Percentiles rank a stretch among this genome's conserved stretches.
Evolutionary conservation across 2,329 filamentous ascomycete species (phyloP).

Genomic region (Penicillium sp.): DNA sequence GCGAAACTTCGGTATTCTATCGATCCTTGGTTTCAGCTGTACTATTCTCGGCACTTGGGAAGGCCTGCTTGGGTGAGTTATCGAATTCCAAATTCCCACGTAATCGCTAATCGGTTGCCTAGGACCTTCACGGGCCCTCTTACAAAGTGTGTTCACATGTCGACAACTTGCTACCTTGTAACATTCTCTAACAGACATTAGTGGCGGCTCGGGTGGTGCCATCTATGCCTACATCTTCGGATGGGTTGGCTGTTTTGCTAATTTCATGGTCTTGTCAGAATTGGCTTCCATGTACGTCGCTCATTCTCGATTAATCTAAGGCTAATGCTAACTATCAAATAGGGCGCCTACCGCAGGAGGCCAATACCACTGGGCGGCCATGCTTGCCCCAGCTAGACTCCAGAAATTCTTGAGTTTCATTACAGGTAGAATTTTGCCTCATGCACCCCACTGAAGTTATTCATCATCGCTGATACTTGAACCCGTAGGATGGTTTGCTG

Average conservation of each 20-base stretch:
- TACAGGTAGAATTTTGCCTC: constrained; percentile 18
- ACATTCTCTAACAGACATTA: background rate
- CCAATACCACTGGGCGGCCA: constrained; percentile 42
- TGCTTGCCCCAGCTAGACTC: constrained; percentile 35
- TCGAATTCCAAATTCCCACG: background rate
- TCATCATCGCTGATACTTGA: background rate
- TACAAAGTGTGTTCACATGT: constrained; percentile 11
- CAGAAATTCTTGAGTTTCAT: constrained; percentile 40
- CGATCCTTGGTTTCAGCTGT: constrained; percentile 40
- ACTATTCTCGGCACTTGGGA: constrained; percentile 43
- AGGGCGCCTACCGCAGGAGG: constrained; percentile 33
- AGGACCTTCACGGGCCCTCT: constrained; percentile 9
- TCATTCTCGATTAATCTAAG: background rate
- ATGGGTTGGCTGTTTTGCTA: constrained; percentile 24
- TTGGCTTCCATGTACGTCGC: constrained; percentile 30
- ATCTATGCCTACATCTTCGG: constrained; percentile 31
- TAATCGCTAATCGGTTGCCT: background rate
- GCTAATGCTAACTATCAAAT: background rate
- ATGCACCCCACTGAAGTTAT: background rate
- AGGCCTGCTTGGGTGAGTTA: constrained; percentile 34
- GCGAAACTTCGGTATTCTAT: constrained; percentile 42
- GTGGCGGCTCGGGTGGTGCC: constrained; percentile 30
- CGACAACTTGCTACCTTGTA: background rate
- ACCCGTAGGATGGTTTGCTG: constrained; percentile 37
- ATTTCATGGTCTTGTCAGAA: constrained; percentile 27